Base-by-base conservation (phyloP, 2,329 filamentous ascomycete genomes). In the Cadophora malorum region DNA sequence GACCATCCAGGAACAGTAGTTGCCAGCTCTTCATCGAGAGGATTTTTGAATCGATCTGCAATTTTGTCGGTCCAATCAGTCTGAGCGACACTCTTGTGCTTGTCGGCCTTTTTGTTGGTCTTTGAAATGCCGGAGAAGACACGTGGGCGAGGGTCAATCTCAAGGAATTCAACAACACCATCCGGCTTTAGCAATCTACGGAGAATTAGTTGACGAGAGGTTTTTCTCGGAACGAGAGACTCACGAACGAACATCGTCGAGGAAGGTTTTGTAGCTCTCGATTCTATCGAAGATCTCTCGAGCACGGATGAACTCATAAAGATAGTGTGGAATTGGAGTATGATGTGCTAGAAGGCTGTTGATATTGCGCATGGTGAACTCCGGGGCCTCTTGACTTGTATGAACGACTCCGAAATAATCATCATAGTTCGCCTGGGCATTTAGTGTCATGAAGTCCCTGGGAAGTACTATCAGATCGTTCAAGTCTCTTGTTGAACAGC, bases 111-210 rank as follows among this genome's bases (percentile, higher is more conserved):
- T 53, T 58, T 49, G 8, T 63, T 53, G 19, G 31, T 10, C 21
- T 56, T 64, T 6, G 19, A 33, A 23, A 35, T 58, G 14, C 58
- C 55, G 6, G 50, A 66, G 16, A 63, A 47, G 4, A 62, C 65
- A 31, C 76, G 72, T 21, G 75, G 76, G 60, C 75, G 67, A 23
- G 74, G 72, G 62, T 78, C 75, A 38, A 77, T 66, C 62, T 78
- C 75, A 4, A 75, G 60, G 35, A 78, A 77, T 63, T 78, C 75
- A 21, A 78, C 71, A 45, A 77, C 73, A 9, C 75, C 76, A 58
- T 73, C 74, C n/a, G 75, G 74, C 33, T 76, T 71, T 3, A 77
- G 69, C 21, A 76, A 68, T 47, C 70, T 73, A 38, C 6, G 25
- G 5, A 28, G 65, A 14, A 63, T 41, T 31, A 58, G 19, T 19